A percentile compares a stretch with the other conserved stretches of the same genome.
Conservation (phyloP, 805 yeast genomes). For the Cyberlindnera saturnus region DNA sequence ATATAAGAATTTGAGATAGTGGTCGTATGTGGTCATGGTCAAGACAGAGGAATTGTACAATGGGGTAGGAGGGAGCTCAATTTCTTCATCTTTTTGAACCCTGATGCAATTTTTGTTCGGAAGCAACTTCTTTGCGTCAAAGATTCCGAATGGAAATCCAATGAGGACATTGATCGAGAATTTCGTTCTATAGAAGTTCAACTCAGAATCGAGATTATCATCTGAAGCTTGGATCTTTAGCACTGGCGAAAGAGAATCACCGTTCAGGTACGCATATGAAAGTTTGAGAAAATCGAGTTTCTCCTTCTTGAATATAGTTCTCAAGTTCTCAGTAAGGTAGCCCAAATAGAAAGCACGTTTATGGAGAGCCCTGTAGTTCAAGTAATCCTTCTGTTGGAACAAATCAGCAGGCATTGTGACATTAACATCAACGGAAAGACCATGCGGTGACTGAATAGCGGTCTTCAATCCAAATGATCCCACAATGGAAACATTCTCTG, state of each 20-base stretch:
- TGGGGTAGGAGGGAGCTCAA: conserved; percentile 68
- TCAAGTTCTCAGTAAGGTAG: conserved; percentile 61
- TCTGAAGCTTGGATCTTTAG: conserved; percentile 55
- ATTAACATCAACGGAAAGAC: conserved; percentile 69
- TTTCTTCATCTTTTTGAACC: conserved; percentile 35
- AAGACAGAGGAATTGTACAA: conserved; percentile 78
- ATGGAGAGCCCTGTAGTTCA: conserved; percentile 85
- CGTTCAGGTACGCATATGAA: conserved; percentile 67
- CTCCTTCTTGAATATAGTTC: conserved; percentile 44
- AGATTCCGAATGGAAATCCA: conserved; percentile 64
- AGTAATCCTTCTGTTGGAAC: conserved; percentile 81
- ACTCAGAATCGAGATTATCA: conserved; percentile 36
- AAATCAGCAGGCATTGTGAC: conserved; percentile 73
- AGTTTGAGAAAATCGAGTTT: conserved; percentile 43
- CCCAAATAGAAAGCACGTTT: conserved; percentile 87
- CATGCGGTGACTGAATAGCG: conserved; percentile 57
- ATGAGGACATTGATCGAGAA: conserved; percentile 67
- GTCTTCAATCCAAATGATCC: conserved; percentile 90
- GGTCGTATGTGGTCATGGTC: conserved; percentile 60
- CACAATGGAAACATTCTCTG: conserved; percentile 69
- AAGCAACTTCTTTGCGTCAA: conserved; percentile 68
- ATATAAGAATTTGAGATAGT: conserved; percentile 70
- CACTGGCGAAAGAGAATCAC: conserved; percentile 72
- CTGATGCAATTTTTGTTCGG: conserved; percentile 83
- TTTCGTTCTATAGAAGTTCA: conserved; percentile 62